Conservation (phyloP, 176 grass and related monocot genomes). For the Aegilops bicornis region DNA sequence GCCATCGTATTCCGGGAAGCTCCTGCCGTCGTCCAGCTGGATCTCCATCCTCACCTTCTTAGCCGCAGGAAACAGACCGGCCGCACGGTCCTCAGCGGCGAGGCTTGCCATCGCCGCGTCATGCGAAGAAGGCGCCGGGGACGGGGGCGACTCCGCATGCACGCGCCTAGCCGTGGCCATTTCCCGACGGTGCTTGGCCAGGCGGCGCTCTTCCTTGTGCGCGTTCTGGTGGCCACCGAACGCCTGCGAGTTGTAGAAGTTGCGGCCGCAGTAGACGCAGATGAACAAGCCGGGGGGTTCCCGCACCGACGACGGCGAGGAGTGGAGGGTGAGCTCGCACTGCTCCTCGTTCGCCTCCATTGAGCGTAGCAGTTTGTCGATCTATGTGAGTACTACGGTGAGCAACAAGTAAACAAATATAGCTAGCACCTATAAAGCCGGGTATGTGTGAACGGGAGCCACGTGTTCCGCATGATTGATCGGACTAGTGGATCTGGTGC, state of each 20-base stretch:
- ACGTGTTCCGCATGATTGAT: background rate
- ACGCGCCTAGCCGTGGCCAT: constrained; percentile 21
- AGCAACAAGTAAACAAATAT: constrained; percentile 11
- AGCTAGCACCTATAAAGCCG: background rate
- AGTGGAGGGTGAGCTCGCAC: constrained; percentile 40
- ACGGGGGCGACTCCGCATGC: background rate
- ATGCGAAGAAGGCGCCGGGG: background rate
- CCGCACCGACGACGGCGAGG: constrained; percentile 33
- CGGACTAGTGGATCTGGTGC: background rate
- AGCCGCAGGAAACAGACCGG: background rate
- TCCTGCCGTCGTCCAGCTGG: background rate
- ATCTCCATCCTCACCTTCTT: constrained; percentile 12
- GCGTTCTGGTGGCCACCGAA: constrained; percentile 95
- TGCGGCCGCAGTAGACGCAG: constrained; percentile 82
- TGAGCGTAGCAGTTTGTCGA: background rate
- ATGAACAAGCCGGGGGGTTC: constrained; percentile 68
- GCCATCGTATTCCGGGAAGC: background rate
- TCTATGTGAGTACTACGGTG: background rate
- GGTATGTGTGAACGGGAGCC: background rate
- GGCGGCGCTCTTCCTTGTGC: constrained; percentile 86
- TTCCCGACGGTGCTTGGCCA: constrained; percentile 52
- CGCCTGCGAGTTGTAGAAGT: constrained; percentile 88
- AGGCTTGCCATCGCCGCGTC: background rate
- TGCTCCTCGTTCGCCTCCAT: constrained; percentile 37
- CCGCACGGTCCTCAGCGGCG: background rate